Evolutionary conservation across 371 early-diverging fungal genomes (phyloP).

Genomic region (Conidiobolus incongruus): DNA sequence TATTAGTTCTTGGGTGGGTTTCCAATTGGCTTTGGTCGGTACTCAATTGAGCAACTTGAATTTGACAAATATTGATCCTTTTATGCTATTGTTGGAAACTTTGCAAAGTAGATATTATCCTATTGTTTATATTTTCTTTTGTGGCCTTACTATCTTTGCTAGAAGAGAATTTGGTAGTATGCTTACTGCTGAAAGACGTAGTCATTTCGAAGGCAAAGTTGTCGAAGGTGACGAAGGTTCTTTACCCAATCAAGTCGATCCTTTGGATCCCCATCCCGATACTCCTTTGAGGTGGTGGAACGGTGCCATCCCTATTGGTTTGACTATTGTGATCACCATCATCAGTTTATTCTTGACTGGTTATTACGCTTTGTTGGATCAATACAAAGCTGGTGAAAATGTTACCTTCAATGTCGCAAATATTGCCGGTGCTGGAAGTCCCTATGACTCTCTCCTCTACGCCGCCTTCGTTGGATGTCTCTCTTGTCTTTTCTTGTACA

Average conservation of each 20-base stretch:
- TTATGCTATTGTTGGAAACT: slow-evolving; percentile 3
- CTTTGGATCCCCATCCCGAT: not conserved
- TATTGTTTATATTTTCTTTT: slow-evolving; percentile 3
- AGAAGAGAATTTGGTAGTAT: slow-evolving; percentile 4
- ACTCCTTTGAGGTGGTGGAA: not conserved
- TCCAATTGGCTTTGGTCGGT: not conserved
- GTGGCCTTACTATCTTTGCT: not conserved
- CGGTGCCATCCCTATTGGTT: not conserved
- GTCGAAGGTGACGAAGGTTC: not conserved
- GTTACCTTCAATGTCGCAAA: not conserved
- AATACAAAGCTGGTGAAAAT: not conserved
- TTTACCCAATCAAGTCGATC: not conserved
- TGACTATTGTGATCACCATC: slow-evolving; percentile 1
- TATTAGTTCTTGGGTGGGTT: slow-evolving; percentile 5
- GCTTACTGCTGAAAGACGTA: slow-evolving; percentile 3
- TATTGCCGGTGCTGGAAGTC: slow-evolving; percentile 4
- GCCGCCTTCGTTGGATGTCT: not conserved
- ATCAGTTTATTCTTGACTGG: slow-evolving; percentile 1
- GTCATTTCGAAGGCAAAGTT: not conserved
- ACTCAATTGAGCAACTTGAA: not conserved
- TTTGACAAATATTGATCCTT: not conserved
- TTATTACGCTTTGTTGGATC: not conserved
- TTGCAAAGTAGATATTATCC: slow-evolving; percentile 3
- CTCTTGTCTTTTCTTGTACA: slow-evolving; percentile 3
- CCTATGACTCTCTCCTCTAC: slow-evolving; percentile 4